Percentiles rank a stretch among this genome's conserved stretches.
phyloP scores from a whole-genome alignment of 2,329 filamentous ascomycete species.

The Akanthomyces uredinophilus region DNA sequence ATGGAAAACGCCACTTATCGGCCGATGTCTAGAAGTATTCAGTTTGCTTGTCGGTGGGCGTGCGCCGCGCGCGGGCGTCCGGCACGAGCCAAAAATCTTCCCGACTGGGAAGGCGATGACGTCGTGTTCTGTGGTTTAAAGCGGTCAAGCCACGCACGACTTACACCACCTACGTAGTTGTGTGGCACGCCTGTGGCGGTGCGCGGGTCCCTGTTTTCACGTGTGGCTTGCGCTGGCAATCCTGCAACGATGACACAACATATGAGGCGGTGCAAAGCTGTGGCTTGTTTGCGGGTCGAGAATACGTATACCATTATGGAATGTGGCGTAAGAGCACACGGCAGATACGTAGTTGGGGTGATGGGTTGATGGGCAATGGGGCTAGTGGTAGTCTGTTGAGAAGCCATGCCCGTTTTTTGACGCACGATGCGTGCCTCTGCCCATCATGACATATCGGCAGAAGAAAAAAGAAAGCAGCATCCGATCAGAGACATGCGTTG shows the following conservation, averaged over 20 bases:
- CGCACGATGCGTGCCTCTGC: neutral
- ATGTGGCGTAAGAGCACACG: neutral
- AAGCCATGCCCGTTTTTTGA: neutral
- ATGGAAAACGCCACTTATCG: conserved; percentile 8
- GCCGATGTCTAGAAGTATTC: neutral
- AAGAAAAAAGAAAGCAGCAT: neutral
- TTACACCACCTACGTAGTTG: conserved; percentile 10
- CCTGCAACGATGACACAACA: neutral
- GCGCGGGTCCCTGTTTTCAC: neutral
- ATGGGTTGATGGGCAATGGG: no score
- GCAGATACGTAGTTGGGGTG: neutral
- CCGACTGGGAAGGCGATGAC: conserved; percentile 14
- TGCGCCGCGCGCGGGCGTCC: neutral
- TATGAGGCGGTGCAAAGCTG: neutral
- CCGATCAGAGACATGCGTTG: conserved; percentile 14
- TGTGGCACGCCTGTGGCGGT: conserved; percentile 11
- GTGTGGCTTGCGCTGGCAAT: neutral
- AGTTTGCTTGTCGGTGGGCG: neutral
- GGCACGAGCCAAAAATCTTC: neutral
- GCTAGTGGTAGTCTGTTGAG: no score
- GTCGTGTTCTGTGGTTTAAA: neutral
- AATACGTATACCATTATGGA: neutral
- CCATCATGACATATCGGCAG: neutral
- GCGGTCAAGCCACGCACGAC: conserved; percentile 10
- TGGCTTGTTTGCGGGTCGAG: neutral